Evolutionary conservation across 169 alveolate species (phyloP).

Genomic region (Plasmodium gaboni): DNA sequence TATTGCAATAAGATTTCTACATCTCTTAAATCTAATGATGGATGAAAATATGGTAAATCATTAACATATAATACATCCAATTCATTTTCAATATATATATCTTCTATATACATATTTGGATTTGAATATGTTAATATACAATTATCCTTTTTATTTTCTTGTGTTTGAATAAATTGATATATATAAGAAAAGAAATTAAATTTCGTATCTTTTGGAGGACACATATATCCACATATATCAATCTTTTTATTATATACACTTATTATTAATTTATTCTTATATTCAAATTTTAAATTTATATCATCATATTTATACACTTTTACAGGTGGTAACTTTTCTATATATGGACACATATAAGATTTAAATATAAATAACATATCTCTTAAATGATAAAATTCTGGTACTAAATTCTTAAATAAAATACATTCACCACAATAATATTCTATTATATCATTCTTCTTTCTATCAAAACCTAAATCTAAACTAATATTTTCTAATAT

Average conservation of each 20-base stretch:
- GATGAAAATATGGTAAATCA: slow-evolving; percentile 84
- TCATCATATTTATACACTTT: slow-evolving; percentile 59
- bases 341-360: slow-evolving; percentile 76
- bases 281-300: slow-evolving; percentile 47
- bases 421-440: slow-evolving; percentile 70
- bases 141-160: slow-evolving; percentile 54
- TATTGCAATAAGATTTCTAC: slow-evolving; percentile 87
- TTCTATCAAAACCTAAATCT: slow-evolving; percentile 71
- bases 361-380: slow-evolving; percentile 74
- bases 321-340: slow-evolving; percentile 70
- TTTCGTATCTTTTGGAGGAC: slow-evolving; percentile 78
- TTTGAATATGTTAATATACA: slow-evolving; percentile 62
- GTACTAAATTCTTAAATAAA: slow-evolving; percentile 57
- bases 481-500: slow-evolving; percentile 68
- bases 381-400: slow-evolving; percentile 75
- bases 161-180: slow-evolving; percentile 61
- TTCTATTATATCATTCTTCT: slow-evolving; percentile 58
- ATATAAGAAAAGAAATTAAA: slow-evolving; percentile 77
- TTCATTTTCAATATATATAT: slow-evolving; percentile 81
- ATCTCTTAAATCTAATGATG: slow-evolving; percentile 84
- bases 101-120: slow-evolving; percentile 65
- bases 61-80: slow-evolving; percentile 86
- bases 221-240: slow-evolving; percentile 73
- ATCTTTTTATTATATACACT: slow-evolving; percentile 52
- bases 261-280: slow-evolving; percentile 61